Evolutionary conservation across 495 filamentous ascomycete species (phyloP).

Genomic region (Penicillium cataractarum): DNA sequence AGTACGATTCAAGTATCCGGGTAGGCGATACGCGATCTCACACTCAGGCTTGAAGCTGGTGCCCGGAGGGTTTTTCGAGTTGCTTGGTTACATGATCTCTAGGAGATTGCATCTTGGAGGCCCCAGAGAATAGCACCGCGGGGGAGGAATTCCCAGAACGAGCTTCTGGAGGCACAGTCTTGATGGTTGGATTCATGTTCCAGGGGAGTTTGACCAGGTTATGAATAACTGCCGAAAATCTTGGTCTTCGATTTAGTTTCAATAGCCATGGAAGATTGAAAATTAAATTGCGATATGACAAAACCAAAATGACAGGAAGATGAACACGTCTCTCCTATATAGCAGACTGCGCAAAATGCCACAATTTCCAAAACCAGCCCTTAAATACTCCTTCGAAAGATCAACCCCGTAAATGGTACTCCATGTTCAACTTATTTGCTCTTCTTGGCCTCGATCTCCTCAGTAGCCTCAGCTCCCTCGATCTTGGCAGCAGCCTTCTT

Average conservation of each 20-base stretch:
- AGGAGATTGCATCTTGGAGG: too few relatives aligned
- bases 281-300: conserved; percentile 1
- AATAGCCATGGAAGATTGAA: neutral
- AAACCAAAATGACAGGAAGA: neutral
- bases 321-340: neutral
- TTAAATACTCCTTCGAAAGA: neutral
- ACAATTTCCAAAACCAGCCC: neutral
- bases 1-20: neutral
- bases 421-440: conserved; percentile 16
- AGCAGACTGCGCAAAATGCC: neutral
- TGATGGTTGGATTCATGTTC: too few relatives aligned
- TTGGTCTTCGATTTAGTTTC: neutral
- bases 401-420: neutral
- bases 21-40: neutral
- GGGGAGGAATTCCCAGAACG: too few relatives aligned
- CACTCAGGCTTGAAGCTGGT: neutral
- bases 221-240: neutral
- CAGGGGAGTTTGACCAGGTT: neutral
- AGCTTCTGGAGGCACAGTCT: too few relatives aligned
- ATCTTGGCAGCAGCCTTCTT: conserved; percentile 26
- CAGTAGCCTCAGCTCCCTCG: conserved; percentile 13
- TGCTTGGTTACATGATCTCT: too few relatives aligned
- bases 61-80: too few relatives aligned
- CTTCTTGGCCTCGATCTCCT: conserved; percentile 27
- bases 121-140: too few relatives aligned